Conservation (phyloP, 495 filamentous ascomycete genomes). For the Neurospora africana region DNA sequence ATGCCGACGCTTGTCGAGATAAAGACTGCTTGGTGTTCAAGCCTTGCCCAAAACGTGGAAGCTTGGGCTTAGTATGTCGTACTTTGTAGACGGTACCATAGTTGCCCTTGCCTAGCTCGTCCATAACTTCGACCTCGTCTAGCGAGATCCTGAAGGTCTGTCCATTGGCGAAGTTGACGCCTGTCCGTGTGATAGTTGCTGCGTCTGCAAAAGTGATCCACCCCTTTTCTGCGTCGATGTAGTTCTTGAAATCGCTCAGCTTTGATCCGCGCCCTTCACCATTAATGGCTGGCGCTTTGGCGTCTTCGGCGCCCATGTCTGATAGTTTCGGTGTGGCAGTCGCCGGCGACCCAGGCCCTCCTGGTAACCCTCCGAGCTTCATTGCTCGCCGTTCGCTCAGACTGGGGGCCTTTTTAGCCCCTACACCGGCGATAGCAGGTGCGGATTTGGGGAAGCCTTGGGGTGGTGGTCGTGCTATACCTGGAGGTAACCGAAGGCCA, state of each 20-base stretch:
- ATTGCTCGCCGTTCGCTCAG: slow-evolving; percentile 30
- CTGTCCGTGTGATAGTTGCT: slow-evolving; percentile 74
- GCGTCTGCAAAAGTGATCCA: slow-evolving; percentile 90
- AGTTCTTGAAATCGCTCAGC: slow-evolving; percentile 85
- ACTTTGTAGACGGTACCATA: slow-evolving; percentile 98
- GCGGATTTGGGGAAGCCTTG: slow-evolving; percentile 39
- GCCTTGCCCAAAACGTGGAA: slow-evolving; percentile 71
- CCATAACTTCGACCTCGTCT: slow-evolving; percentile 88
- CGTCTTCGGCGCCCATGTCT: slow-evolving; percentile 15
- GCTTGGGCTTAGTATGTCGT: slow-evolving; percentile 66
- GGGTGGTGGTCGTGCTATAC: slow-evolving; percentile 28
- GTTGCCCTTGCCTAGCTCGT: slow-evolving; percentile 95
- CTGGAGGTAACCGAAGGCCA: slow-evolving; percentile 31
- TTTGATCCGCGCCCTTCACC: slow-evolving; percentile 45
- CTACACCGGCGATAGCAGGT: slow-evolving; percentile 27
- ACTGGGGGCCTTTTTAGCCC: slow-evolving; percentile 17
- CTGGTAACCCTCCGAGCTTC: slow-evolving; percentile 30
- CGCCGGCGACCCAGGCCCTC: slow-evolving; percentile 15
- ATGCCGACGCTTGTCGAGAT: slow-evolving; percentile 23
- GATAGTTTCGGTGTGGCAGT: slow-evolving; percentile 22
- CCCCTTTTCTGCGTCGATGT: slow-evolving; percentile 83
- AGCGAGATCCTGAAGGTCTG: slow-evolving; percentile 88
- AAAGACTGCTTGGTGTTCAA: slow-evolving; percentile 47
- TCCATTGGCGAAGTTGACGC: slow-evolving; percentile 85
- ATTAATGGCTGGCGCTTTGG: slow-evolving; percentile 19